Evolutionary conservation across 2,329 filamentous ascomycete species (phyloP).

Genomic region (Penicillium sp.): DNA sequence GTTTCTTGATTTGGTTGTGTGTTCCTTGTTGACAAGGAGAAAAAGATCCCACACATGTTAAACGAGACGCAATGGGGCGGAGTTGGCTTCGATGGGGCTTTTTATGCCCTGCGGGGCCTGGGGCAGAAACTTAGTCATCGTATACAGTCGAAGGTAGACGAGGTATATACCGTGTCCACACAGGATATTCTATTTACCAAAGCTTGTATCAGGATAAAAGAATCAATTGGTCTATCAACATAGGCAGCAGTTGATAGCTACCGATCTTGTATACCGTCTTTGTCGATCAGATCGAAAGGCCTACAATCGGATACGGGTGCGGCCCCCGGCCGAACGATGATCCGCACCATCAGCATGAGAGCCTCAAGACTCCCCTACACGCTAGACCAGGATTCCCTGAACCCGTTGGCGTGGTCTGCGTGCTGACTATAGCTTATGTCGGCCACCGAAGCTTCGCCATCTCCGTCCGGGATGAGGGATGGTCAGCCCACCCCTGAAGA

Average conservation of each 20-base stretch:
- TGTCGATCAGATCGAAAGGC: neutral
- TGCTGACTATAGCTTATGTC: constrained; percentile 48
- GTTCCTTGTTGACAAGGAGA: constrained; percentile 40
- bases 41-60: constrained; percentile 54
- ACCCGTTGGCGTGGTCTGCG: constrained; percentile 20
- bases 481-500: constrained; percentile 23
- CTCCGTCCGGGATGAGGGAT: constrained; percentile 25
- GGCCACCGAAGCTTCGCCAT: constrained; percentile 28
- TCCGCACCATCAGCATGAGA: constrained; percentile 31
- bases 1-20: constrained; percentile 35
- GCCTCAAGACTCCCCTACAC: constrained; percentile 21
- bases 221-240: neutral
- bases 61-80: constrained; percentile 4
- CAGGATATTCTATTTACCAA: neutral
- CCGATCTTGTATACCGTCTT: neutral
- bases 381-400: constrained; percentile 9
- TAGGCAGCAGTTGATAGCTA: neutral
- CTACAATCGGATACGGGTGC: constrained; percentile 6
- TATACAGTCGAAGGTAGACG: neutral
- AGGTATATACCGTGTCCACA: neutral
- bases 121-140: constrained; percentile 20
- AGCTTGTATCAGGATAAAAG: no score
- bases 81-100: constrained; percentile 1
- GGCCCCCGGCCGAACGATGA: constrained; percentile 34
- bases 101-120: constrained; percentile 10